Conservation (phyloP, 2,329 filamentous ascomycete species). For the Cladosporium oxysporum region DNA sequence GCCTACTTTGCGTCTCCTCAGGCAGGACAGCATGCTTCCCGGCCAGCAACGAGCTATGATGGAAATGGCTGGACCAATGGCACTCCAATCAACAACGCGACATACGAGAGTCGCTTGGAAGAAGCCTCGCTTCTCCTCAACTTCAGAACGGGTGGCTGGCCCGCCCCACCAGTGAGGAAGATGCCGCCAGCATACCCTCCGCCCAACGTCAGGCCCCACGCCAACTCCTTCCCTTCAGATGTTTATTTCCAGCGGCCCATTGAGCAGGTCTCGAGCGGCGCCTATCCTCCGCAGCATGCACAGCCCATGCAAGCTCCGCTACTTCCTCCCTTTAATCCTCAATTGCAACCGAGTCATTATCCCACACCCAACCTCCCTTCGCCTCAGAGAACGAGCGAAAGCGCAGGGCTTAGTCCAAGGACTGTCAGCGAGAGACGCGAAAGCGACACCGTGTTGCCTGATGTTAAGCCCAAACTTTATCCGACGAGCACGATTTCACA, state of each 20-base stretch:
- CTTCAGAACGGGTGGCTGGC: slow-evolving; percentile 39
- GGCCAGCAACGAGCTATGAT: slow-evolving; percentile 52
- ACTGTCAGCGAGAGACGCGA: slow-evolving; percentile 3
- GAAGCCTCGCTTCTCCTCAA: slow-evolving; percentile 50
- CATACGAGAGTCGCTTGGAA: slow-evolving; percentile 43
- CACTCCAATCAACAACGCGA: slow-evolving; percentile 27
- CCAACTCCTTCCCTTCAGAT: slow-evolving; percentile 36
- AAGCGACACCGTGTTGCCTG: neutral
- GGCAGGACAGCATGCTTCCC: slow-evolving; percentile 40
- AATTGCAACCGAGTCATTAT: slow-evolving; percentile 17
- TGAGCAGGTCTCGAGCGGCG: slow-evolving; percentile 20
- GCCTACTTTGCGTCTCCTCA: slow-evolving; percentile 54
- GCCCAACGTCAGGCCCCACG: slow-evolving; percentile 30
- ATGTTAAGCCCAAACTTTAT: neutral
- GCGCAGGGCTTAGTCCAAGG: slow-evolving; percentile 21
- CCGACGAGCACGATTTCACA: neutral
- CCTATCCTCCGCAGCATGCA: slow-evolving; percentile 34
- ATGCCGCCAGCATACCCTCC: slow-evolving; percentile 15
- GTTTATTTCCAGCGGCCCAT: slow-evolving; percentile 27
- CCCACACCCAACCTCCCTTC: slow-evolving; percentile 27
- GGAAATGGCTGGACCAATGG: slow-evolving; percentile 9
- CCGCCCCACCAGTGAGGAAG: slow-evolving; percentile 20
- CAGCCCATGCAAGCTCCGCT: slow-evolving; percentile 27
- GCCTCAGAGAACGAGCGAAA: slow-evolving; percentile 28
- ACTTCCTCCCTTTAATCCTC: slow-evolving; percentile 34